Conservation (phyloP, 2,329 filamentous ascomycete species). For the Sporothrix inflata region DNA sequence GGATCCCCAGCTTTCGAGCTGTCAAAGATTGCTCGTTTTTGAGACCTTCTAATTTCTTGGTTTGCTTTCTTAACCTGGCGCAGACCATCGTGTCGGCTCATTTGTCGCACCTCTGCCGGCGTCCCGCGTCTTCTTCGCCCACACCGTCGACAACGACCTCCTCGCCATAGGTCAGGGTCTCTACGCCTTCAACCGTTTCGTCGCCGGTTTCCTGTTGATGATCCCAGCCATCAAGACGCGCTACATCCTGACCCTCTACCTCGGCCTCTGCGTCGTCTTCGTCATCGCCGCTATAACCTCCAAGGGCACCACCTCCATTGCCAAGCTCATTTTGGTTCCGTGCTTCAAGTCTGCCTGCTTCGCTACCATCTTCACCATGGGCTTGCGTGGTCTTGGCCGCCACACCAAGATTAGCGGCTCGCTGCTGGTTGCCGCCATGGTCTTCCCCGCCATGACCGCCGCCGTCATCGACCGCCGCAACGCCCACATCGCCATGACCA, state of each 20-base stretch:
- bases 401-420: constrained; percentile 59
- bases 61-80: constrained; percentile 53
- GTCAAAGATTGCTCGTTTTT: too few species aligned
- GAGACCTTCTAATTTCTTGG: too few species aligned
- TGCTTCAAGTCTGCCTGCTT: constrained; percentile 64
- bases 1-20: too few species aligned
- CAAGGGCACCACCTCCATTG: constrained; percentile 55
- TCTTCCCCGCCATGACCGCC: constrained; percentile 58
- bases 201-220: constrained; percentile 59
- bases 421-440: constrained; percentile 57
- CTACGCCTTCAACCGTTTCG: constrained; percentile 63
- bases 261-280: constrained; percentile 58
- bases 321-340: constrained; percentile 58
- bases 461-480: constrained; percentile 40
- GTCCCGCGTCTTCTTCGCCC: constrained; percentile 63
- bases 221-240: constrained; percentile 55
- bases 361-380: constrained; percentile 62
- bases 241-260: constrained; percentile 57
- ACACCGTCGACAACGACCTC: constrained; percentile 56
- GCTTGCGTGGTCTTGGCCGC: constrained; percentile 59
- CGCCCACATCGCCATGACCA: constrained; percentile 38
- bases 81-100: constrained; percentile 61
- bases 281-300: constrained; percentile 56
- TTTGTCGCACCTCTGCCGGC: constrained; percentile 62
- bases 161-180: constrained; percentile 62